A percentile compares a stretch with the other conserved stretches of the same genome.
These are phyloP conservation scores for Termitomyces sp. DNA, from an alignment of 768 basidiomycete genomes.

Conservation along the genomic window DNA sequence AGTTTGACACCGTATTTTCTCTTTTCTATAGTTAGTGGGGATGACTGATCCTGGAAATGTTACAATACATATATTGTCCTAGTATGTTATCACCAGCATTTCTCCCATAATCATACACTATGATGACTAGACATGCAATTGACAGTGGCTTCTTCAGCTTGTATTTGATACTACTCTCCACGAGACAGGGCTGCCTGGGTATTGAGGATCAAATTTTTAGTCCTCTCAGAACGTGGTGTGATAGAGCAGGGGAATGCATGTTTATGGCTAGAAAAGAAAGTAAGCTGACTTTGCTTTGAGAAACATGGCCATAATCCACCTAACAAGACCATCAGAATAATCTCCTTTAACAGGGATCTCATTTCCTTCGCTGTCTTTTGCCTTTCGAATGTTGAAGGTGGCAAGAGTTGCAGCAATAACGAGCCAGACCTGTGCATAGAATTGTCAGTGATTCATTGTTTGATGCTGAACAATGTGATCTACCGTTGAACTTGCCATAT, in stretches of 20 bases:
- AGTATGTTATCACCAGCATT: too few species aligned
- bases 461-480: neutral
- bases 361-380: constrained; percentile 20
- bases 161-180: neutral
- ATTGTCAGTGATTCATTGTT: neutral
- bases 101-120: too few species aligned
- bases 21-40: neutral
- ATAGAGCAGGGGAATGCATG: constrained; percentile 11
- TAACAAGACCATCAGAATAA: constrained; percentile 13
- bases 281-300: neutral
- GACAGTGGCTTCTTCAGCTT: neutral
- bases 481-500: constrained; percentile 18
- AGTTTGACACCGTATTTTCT: neutral
- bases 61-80: too few species aligned
- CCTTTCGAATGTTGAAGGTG: constrained; percentile 23
- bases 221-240: constrained; percentile 6
- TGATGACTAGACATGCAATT: too few species aligned
- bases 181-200: neutral
- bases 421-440: constrained; percentile 16
- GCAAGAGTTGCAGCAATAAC: constrained; percentile 21
- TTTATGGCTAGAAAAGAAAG: constrained; percentile 7
- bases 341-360: constrained; percentile 17
- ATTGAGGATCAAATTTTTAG: constrained; percentile 5
- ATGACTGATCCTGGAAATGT: too few species aligned
- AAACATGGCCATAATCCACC: neutral